Evolutionary conservation across 2,329 filamentous ascomycete species (phyloP).

Genomic region (Epichloe bromicola): DNA sequence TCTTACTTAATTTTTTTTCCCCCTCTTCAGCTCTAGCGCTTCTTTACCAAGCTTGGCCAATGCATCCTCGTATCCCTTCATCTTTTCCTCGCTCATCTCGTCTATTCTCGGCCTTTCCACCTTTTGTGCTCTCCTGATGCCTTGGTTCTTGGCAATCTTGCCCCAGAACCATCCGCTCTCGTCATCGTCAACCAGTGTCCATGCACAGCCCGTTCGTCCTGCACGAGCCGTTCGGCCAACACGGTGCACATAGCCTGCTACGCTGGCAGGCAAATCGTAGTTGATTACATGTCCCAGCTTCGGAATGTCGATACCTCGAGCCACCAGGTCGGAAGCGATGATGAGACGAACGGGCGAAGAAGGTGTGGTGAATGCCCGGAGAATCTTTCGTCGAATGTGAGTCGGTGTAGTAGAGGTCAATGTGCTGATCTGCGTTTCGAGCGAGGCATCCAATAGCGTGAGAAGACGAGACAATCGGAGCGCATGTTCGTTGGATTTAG

Average conservation of each 20-base stretch:
- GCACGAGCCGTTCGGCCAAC: slow-evolving; percentile 85
- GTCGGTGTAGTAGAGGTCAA: slow-evolving; percentile 71
- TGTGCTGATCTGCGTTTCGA: slow-evolving; percentile 48
- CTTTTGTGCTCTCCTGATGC: slow-evolving; percentile 29
- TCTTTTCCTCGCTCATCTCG: slow-evolving; percentile 33
- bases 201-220: slow-evolving; percentile 61
- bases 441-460: slow-evolving; percentile 46
- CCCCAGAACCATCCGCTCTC: slow-evolving; percentile 91
- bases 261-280: slow-evolving; percentile 76
- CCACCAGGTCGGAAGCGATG: slow-evolving; percentile 85
- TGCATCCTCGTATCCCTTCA: slow-evolving; percentile 39
- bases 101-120: slow-evolving; percentile 36
- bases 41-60: slow-evolving; percentile 50
- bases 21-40: slow-evolving; percentile 26
- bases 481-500: slow-evolving; percentile 78
- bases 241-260: slow-evolving; percentile 79
- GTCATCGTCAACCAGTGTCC: slow-evolving; percentile 70
- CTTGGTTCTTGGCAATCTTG: slow-evolving; percentile 52
- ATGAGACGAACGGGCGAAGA: slow-evolving; percentile 61
- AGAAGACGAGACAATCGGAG: slow-evolving; percentile 77
- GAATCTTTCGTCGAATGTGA: slow-evolving; percentile 51
- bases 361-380: slow-evolving; percentile 52
- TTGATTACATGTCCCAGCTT: slow-evolving; percentile 77
- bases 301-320: slow-evolving; percentile 75
- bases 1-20: slow-evolving; percentile 6